Conservation (phyloP, 1,284 basidiomycete genomes). For the Malassezia sympodialis region DNA sequence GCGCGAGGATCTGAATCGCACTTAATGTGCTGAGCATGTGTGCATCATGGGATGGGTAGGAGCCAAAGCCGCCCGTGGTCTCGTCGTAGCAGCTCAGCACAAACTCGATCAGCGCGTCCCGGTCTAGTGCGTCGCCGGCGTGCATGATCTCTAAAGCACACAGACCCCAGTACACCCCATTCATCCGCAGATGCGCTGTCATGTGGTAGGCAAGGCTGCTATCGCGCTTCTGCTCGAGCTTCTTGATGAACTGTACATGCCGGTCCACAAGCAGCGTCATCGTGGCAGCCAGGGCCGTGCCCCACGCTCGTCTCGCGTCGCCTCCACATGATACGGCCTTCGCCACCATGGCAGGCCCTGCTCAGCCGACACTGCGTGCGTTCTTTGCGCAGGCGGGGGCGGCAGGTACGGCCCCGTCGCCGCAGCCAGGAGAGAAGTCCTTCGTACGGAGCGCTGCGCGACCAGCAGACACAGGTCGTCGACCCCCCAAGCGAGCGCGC, state of each 20-base stretch:
- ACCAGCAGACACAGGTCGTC: not conserved
- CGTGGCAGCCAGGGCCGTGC: not conserved
- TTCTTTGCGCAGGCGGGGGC: not conserved
- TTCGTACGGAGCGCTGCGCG: not conserved
- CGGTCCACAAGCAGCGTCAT: conserved; percentile 11
- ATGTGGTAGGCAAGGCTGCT: conserved; percentile 63
- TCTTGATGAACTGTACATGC: conserved; percentile 18
- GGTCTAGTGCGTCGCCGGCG: conserved; percentile 63
- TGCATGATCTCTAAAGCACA: conserved; percentile 75
- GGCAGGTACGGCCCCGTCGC: not conserved
- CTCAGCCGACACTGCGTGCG: not conserved
- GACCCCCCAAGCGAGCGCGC: not conserved
- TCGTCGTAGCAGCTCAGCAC: conserved; percentile 76
- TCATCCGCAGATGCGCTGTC: conserved; percentile 84
- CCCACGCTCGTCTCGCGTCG: not conserved
- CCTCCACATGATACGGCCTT: not conserved
- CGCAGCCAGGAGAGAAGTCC: not conserved
- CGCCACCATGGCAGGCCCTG: not conserved
- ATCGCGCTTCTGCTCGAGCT: conserved; percentile 17
- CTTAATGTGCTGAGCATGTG: conserved; percentile 78
- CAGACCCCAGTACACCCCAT: conserved; percentile 93
- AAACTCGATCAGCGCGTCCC: conserved; percentile 75
- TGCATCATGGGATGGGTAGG: conserved; percentile 84
- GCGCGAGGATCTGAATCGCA: conserved; percentile 81
- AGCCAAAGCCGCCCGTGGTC: conserved; percentile 66